Conservation (phyloP, 2,329 filamentous ascomycete species). For the Pezicula neosporulosa region DNA sequence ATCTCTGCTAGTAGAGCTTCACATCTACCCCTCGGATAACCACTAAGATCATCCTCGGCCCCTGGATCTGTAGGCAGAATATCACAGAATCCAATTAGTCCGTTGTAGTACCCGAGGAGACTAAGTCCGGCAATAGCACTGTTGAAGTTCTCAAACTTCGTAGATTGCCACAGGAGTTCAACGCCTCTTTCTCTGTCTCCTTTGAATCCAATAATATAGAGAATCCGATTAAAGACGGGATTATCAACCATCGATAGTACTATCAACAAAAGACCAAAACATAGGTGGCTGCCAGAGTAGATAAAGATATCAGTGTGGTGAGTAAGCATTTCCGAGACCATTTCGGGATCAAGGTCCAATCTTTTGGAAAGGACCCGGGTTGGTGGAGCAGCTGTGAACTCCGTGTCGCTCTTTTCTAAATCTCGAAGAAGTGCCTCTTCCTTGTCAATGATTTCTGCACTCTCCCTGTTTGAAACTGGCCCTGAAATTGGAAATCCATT, state of each 20-base stretch:
- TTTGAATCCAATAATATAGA: constrained; percentile 86
- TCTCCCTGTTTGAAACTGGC: background rate
- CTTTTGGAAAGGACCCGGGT: constrained; percentile 16
- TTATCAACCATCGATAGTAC: constrained; percentile 85
- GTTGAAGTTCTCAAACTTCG: constrained; percentile 82
- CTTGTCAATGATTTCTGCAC: background rate
- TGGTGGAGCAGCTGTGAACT: constrained; percentile 9
- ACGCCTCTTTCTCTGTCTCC: constrained; percentile 83
- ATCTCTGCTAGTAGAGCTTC: constrained; percentile 67
- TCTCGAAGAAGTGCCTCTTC: background rate
- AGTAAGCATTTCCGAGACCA: constrained; percentile 62
- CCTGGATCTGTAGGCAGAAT: constrained; percentile 68
- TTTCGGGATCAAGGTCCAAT: constrained; percentile 36
- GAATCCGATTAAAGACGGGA: constrained; percentile 80
- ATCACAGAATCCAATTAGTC: constrained; percentile 80
- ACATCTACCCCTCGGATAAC: constrained; percentile 70
- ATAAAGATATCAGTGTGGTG: constrained; percentile 84
- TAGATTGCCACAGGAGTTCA: constrained; percentile 85
- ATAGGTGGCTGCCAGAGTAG: constrained; percentile 84
- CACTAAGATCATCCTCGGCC: constrained; percentile 53
- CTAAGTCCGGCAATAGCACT: constrained; percentile 85
- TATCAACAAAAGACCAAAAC: constrained; percentile 81
- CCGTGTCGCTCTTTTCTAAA: background rate
- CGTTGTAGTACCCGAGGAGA: constrained; percentile 84
- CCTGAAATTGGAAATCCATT: background rate